Percentiles rank a stretch among this genome's conserved stretches.
These are phyloP conservation scores for Cryptococcus hybrid DNA, from an alignment of 1,284 basidiomycete genomes.

Conservation along the genomic window DNA sequence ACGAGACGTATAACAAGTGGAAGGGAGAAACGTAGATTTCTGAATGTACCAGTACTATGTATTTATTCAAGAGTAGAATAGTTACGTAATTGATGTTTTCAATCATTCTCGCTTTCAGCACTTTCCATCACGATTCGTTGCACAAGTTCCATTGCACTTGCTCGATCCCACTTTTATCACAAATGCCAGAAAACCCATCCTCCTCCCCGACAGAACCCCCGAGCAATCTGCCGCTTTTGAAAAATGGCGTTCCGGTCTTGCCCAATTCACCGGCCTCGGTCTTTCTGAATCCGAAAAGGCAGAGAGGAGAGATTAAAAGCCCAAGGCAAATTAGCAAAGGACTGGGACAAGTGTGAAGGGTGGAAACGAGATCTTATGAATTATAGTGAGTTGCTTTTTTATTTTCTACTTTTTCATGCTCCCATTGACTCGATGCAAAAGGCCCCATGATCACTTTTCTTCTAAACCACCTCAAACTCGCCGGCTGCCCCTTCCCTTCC, in stretches of 20 bases:
- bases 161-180: not conserved
- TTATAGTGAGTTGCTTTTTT: constrained; percentile 43
- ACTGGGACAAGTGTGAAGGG: constrained; percentile 53
- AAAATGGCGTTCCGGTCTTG: constrained; percentile 45
- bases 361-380: constrained; percentile 53
- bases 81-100: not conserved
- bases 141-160: not conserved
- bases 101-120: not conserved
- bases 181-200: not conserved
- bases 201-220: constrained; percentile 1
- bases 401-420: too few species aligned
- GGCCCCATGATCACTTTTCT: constrained; percentile 84
- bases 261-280: constrained; percentile 50
- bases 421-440: constrained; percentile 38
- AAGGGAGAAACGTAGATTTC: constrained; percentile 5
- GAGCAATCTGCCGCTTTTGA: constrained; percentile 39
- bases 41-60: not conserved
- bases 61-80: not conserved
- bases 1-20: constrained; percentile 28
- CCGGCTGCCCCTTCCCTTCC: constrained; percentile 64
- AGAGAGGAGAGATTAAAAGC: constrained; percentile 25
- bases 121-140: not conserved
- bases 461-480: constrained; percentile 72
- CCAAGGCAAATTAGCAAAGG: constrained; percentile 35
- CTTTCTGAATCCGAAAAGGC: constrained; percentile 39